Percentiles rank a stretch among this genome's conserved stretches.
Evolutionary conservation across 441 rosid species (phyloP).

Genomic region (Breynia disticha): DNA sequence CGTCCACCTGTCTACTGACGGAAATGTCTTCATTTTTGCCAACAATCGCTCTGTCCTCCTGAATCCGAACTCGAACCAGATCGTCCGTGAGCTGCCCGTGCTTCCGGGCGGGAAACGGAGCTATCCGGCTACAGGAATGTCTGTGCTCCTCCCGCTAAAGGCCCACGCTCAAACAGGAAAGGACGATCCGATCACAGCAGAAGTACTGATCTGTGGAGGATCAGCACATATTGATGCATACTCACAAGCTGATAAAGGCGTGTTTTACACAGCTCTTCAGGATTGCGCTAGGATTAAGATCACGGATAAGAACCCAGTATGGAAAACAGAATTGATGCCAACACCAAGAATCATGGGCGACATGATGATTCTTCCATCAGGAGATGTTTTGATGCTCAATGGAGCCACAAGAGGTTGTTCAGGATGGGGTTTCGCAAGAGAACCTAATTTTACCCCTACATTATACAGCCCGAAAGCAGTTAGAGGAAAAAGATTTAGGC

Average conservation of each 20-base stretch:
- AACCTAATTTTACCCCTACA: constrained; percentile 35
- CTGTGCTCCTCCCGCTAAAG: constrained; percentile 43
- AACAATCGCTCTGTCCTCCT: constrained; percentile 45
- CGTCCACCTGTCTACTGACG: constrained; percentile 46
- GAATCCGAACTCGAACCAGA: constrained; percentile 22
- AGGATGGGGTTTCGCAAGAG: constrained; percentile 50
- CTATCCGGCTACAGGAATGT: constrained; percentile 49
- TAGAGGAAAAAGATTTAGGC: constrained; percentile 25
- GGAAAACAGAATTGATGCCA: constrained; percentile 58
- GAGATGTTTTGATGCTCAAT: constrained; percentile 41
- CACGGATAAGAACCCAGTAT: constrained; percentile 23
- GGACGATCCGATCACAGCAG: constrained; percentile 16
- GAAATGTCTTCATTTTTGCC: constrained; percentile 57
- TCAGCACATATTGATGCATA: constrained; percentile 30
- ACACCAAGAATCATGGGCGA: constrained; percentile 50
- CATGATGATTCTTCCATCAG: constrained; percentile 38
- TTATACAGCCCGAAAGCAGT: constrained; percentile 19
- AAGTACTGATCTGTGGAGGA: constrained; percentile 58
- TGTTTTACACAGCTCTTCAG: constrained; percentile 25
- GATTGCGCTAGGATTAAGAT: constrained; percentile 44
- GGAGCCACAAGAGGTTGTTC: constrained; percentile 50
- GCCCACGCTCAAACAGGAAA: constrained; percentile 10
- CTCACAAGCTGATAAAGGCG: constrained; percentile 19
- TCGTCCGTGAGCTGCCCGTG: constrained; percentile 35
- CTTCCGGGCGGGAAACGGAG: constrained; percentile 45